Conservation (phyloP, 768 basidiomycete genomes). For the Rickenella mellea region DNA sequence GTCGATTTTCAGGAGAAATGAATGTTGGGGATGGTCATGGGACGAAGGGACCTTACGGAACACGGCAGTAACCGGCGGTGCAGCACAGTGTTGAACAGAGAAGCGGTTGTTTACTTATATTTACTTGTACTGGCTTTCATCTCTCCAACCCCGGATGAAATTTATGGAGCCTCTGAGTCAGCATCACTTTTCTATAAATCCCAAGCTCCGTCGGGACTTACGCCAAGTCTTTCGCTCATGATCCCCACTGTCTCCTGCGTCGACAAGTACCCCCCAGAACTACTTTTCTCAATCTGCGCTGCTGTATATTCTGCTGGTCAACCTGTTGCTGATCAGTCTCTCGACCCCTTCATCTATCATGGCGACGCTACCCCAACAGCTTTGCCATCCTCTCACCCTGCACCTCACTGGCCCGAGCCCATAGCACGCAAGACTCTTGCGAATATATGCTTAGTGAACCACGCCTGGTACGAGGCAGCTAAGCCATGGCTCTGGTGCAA, state of each 20-base stretch:
- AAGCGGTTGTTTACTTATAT: too few species aligned
- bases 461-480: slow-evolving; percentile 72
- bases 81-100: too few species aligned
- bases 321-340: slow-evolving; percentile 37
- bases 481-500: slow-evolving; percentile 83
- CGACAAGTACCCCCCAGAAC: slow-evolving; percentile 55
- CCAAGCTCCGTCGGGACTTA: too few species aligned
- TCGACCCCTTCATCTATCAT: slow-evolving; percentile 57
- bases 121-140: too few species aligned
- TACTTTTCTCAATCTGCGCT: slow-evolving; percentile 65
- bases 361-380: slow-evolving; percentile 41
- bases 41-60: too few species aligned
- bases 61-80: too few species aligned
- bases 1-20: too few species aligned
- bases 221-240: too few species aligned
- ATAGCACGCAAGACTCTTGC: slow-evolving; percentile 55
- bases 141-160: too few species aligned
- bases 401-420: slow-evolving; percentile 60
- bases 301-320: slow-evolving; percentile 59
- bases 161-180: too few species aligned
- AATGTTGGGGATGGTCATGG: too few species aligned
- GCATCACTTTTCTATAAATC: too few species aligned
- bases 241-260: slow-evolving; percentile 15
- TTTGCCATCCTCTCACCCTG: slow-evolving; percentile 66
- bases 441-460: slow-evolving; percentile 68